Conservation (phyloP, 441 rosid species). For the Viola pubescens region DNA sequence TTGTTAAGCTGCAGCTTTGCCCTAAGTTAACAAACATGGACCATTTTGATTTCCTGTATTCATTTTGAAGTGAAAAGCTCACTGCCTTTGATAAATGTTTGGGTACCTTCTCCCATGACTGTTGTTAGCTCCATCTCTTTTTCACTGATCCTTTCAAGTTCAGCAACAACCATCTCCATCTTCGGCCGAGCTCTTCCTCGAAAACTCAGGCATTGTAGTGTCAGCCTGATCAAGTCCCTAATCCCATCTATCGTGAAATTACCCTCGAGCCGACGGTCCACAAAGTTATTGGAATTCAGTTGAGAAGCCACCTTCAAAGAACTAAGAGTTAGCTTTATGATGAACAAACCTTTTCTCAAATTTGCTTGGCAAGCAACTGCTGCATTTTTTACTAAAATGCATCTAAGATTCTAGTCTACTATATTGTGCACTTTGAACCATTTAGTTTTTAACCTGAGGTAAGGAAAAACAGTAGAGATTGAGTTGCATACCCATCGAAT, state of each 20-base stretch:
- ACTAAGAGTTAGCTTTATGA: not conserved
- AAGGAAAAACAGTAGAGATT: not conserved
- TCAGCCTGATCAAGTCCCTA: slow-evolving; percentile 32
- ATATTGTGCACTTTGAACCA: too few species aligned
- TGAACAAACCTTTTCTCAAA: too few species aligned
- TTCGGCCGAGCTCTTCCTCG: slow-evolving; percentile 35
- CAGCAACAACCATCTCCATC: slow-evolving; percentile 36
- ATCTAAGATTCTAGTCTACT: too few species aligned
- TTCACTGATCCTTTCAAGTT: slow-evolving; percentile 42
- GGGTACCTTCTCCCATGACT: slow-evolving; percentile 40
- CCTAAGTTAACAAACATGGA: not conserved
- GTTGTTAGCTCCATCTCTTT: slow-evolving; percentile 49
- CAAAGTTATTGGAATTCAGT: slow-evolving; percentile 27
- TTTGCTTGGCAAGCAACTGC: too few species aligned
- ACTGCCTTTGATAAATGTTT: slow-evolving; percentile 44
- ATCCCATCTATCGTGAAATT: slow-evolving; percentile 42
- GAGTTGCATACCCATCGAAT: slow-evolving; percentile 38
- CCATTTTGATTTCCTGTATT: slow-evolving; percentile 7
- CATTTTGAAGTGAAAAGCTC: slow-evolving; percentile 32
- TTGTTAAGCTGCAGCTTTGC: too few species aligned
- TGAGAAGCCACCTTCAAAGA: slow-evolving; percentile 32
- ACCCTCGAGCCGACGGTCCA: slow-evolving; percentile 36
- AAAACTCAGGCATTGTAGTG: slow-evolving; percentile 37
- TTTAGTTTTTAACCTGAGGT: not conserved
- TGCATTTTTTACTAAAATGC: too few species aligned